phyloP scores from a whole-genome alignment of 768 basidiomycete genomes.

The Dacryopinax spathularia region DNA sequence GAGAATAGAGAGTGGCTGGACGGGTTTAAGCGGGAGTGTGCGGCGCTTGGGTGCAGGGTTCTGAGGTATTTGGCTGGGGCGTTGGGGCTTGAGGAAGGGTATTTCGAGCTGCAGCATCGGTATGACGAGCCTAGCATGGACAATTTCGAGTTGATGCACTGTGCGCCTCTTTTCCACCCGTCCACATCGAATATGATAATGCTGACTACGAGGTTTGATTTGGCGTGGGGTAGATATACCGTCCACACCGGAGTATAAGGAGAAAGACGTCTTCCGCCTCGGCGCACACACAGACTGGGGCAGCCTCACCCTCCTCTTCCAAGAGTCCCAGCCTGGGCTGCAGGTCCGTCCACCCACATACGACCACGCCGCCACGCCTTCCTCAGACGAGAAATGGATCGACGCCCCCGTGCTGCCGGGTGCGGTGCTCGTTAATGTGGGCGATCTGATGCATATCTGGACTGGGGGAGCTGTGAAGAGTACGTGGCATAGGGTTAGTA shows the following conservation, averaged over 20 bases:
- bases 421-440: neutral
- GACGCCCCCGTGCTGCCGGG: neutral
- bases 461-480: neutral
- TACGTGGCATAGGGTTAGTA: neutral
- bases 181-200: neutral
- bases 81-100: neutral
- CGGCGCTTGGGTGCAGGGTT: neutral
- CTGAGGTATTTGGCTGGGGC: neutral
- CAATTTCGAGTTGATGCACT: slow-evolving; percentile 1
- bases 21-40: neutral
- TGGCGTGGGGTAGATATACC: neutral
- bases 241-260: neutral
- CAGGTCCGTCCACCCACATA: neutral
- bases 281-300: slow-evolving; percentile 2
- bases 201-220: neutral
- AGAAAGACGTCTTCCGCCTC: neutral
- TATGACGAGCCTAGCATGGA: slow-evolving; percentile 1
- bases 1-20: neutral
- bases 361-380: neutral
- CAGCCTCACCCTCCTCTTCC: neutral
- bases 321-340: neutral
- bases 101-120: neutral
- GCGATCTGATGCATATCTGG: slow-evolving; percentile 2
- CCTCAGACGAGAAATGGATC: neutral
- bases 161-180: neutral